These are phyloP conservation scores for Cokeromyces recurvatus DNA, from an alignment of 371 early-diverging fungal species.

Conservation along the genomic window DNA sequence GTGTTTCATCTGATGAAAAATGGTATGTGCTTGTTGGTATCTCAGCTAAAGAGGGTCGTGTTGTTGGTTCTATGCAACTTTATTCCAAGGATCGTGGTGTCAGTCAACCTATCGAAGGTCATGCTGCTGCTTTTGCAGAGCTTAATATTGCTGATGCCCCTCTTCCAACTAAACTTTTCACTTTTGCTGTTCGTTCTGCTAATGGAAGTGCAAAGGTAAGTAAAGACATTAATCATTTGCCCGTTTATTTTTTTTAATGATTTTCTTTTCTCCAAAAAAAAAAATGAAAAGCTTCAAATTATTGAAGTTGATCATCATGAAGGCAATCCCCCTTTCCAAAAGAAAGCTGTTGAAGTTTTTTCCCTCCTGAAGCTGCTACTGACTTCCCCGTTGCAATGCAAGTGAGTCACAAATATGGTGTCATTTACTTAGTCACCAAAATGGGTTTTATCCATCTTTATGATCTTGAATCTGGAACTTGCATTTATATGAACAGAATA, in stretches of 20 bases:
- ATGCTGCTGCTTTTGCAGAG: constrained; percentile 94
- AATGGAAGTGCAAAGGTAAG: constrained; percentile 77
- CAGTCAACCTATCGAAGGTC: constrained; percentile 95
- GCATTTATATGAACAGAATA: constrained; percentile 96
- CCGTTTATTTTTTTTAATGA: too few species aligned
- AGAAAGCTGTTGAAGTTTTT: constrained; percentile 90
- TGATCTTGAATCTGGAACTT: constrained; percentile 89
- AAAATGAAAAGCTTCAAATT: constrained; percentile 90
- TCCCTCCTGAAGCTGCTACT: constrained; percentile 89
- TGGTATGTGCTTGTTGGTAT: constrained; percentile 96
- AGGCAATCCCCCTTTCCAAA: constrained; percentile 84
- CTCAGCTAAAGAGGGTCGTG: constrained; percentile 83
- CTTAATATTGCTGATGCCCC: constrained; percentile 74
- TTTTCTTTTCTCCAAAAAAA: too few species aligned
- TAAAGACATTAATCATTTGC: too few species aligned
- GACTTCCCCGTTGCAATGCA: constrained; percentile 99
- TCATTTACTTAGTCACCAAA: constrained; percentile 94
- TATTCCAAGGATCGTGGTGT: constrained; percentile 90
- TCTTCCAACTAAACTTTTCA: constrained; percentile 82
- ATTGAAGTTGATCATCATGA: constrained; percentile 96
- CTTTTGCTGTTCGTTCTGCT: constrained; percentile 86
- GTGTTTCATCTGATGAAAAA: constrained; percentile 82
- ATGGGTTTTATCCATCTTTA: constrained; percentile 96
- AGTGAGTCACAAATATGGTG: constrained; percentile 84
- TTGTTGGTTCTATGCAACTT: constrained; percentile 95